phyloP scores from a whole-genome alignment of 768 basidiomycete genomes.

The Termitomyces titanicus region DNA sequence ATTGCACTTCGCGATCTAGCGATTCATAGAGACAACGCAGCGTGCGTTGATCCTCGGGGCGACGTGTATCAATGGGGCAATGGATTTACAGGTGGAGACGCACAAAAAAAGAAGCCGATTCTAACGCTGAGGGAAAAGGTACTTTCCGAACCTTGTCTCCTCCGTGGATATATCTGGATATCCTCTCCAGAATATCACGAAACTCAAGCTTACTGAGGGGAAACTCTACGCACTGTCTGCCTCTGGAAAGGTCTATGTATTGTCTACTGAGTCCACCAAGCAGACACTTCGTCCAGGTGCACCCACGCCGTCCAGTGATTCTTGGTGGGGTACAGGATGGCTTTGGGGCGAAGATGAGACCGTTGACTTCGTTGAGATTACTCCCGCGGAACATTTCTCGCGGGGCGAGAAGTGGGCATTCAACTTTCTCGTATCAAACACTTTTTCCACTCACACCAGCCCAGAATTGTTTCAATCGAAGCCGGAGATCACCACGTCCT shows the following conservation, averaged over 20 bases:
- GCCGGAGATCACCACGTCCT: constrained; percentile 71
- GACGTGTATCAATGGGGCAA: constrained; percentile 86
- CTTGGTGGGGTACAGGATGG: constrained; percentile 65
- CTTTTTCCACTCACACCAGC: neutral
- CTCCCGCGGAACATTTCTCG: constrained; percentile 48
- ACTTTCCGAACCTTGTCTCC: neutral
- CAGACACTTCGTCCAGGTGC: constrained; percentile 39
- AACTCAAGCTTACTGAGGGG: constrained; percentile 55
- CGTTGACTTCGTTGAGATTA: constrained; percentile 59
- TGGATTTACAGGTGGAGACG: constrained; percentile 45
- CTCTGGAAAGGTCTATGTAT: constrained; percentile 70
- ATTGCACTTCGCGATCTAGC: constrained; percentile 72
- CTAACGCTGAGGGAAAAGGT: constrained; percentile 67
- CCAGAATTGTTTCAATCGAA: constrained; percentile 69
- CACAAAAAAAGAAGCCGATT: constrained; percentile 34
- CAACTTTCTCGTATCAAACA: neutral
- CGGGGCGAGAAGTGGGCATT: constrained; percentile 63
- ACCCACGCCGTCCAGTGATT: constrained; percentile 39
- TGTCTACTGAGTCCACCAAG: constrained; percentile 48
- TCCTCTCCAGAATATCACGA: constrained; percentile 56
- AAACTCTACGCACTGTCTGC: constrained; percentile 77
- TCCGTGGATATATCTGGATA: neutral
- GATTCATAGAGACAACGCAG: constrained; percentile 63
- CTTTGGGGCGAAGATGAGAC: constrained; percentile 49
- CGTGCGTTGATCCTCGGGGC: constrained; percentile 74